Conservation (phyloP, 2,329 filamentous ascomycete species). For the Aspergillus sp. region DNA sequence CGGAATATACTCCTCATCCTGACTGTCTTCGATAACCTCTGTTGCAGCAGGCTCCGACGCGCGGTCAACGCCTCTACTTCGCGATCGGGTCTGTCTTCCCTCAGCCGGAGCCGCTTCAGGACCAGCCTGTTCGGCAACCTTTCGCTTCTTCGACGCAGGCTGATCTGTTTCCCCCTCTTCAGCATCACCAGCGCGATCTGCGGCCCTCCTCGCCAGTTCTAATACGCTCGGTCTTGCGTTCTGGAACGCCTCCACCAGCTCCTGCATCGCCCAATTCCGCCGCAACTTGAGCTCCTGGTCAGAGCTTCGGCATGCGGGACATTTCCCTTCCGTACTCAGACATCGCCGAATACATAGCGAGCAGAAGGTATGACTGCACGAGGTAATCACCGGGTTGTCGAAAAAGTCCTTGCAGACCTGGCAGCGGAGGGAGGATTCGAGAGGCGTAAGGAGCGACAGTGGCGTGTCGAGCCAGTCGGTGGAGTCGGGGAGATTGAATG, state of each 20-base stretch:
- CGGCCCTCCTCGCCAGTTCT: slow-evolving; percentile 59
- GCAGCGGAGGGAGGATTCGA: slow-evolving; percentile 86
- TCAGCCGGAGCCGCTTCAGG: slow-evolving; percentile 28
- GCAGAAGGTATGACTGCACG: slow-evolving; percentile 94
- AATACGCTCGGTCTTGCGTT: slow-evolving; percentile 63
- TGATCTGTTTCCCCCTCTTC: slow-evolving; percentile 37
- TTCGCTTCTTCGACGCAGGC: slow-evolving; percentile 36
- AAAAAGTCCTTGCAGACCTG: slow-evolving; percentile 99
- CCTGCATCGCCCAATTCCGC: slow-evolving; percentile 80
- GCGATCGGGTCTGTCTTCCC: slow-evolving; percentile 37
- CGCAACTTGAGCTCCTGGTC: slow-evolving; percentile 85
- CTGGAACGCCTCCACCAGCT: slow-evolving; percentile 77
- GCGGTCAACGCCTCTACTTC: slow-evolving; percentile 19
- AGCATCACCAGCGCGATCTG: slow-evolving; percentile 52
- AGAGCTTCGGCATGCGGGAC: slow-evolving; percentile 73
- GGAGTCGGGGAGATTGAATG: slow-evolving; percentile 43
- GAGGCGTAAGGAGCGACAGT: slow-evolving; percentile 41
- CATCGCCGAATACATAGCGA: slow-evolving; percentile 90
- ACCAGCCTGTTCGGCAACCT: slow-evolving; percentile 33
- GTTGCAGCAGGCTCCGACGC: slow-evolving; percentile 13
- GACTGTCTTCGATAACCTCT: slow-evolving; percentile 41
- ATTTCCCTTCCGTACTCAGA: slow-evolving; percentile 79
- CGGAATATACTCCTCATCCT: slow-evolving; percentile 40
- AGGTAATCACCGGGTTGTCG: slow-evolving; percentile 89
- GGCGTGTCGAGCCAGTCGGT: slow-evolving; percentile 52